phyloP scores from a whole-genome alignment of 2,329 filamentous ascomycete genomes.

The Epichloe elymi region DNA sequence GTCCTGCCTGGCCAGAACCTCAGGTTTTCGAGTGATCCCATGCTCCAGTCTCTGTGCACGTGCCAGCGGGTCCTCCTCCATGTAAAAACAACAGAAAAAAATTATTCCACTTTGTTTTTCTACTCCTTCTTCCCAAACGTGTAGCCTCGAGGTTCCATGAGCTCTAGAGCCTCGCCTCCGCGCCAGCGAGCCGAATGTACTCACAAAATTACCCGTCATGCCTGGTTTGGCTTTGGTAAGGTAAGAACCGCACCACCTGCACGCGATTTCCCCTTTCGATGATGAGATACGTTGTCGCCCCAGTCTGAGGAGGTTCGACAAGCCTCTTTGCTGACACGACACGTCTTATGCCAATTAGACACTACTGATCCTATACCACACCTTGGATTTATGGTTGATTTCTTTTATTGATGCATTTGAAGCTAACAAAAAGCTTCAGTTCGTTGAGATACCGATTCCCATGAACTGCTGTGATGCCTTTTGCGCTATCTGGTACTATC shows the following conservation, averaged over 20 bases:
- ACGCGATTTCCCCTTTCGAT: conserved; percentile 9
- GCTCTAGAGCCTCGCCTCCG: not conserved
- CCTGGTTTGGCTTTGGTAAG: not conserved
- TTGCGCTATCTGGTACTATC: conserved; percentile 29
- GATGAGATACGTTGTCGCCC: conserved; percentile 37
- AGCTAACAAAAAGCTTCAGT: conserved; percentile 3
- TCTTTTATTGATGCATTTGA: not conserved
- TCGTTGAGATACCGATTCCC: not conserved
- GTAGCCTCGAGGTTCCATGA: not conserved
- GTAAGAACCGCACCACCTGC: not conserved
- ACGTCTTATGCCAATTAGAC: conserved; percentile 46
- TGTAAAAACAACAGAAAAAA: conserved; percentile 1
- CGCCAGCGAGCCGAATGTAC: not conserved
- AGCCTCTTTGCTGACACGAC: conserved; percentile 36
- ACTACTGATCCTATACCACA: conserved; percentile 25
- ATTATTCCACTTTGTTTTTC: not conserved
- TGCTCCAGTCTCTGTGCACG: not conserved
- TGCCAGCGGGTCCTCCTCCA: not conserved
- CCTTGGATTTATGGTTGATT: not conserved
- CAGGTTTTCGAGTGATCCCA: too few relatives aligned
- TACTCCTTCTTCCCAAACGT: not conserved
- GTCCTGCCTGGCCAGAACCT: too few relatives aligned
- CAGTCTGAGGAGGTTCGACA: conserved; percentile 35
- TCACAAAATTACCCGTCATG: too few relatives aligned
- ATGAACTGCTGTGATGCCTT: conserved; percentile 22